These are phyloP conservation scores for Barbarea vulgaris DNA, from an alignment of 345 rosid genomes.

Conservation along the genomic window DNA sequence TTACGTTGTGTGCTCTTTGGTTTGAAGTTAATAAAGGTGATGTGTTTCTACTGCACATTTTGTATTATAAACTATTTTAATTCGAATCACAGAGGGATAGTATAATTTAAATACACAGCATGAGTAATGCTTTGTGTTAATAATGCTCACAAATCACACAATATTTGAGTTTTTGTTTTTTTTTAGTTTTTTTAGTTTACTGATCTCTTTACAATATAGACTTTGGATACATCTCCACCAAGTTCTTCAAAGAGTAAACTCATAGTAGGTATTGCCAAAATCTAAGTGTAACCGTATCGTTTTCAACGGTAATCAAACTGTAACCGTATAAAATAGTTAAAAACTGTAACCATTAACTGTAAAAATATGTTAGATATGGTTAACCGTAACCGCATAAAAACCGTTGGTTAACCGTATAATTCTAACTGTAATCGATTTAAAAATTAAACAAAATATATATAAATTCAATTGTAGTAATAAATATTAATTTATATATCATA, in stretches of 20 bases:
- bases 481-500: no score
- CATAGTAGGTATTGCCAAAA: no score
- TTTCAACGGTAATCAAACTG: no score
- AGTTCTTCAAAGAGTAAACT: constrained; percentile 94
- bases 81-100: constrained; percentile 7
- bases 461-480: no score
- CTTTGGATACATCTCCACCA: constrained; percentile 78
- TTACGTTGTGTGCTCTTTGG: not conserved
- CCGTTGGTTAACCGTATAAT: no score
- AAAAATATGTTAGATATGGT: no score
- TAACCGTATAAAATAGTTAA: no score
- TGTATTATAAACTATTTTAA: constrained; percentile 5
- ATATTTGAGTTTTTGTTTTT: not conserved
- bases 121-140: constrained; percentile 33
- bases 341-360: no score
- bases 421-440: no score
- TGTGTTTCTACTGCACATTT: not conserved
- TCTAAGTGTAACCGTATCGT: no score
- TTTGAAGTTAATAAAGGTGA: constrained; percentile 13
- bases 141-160: not conserved
- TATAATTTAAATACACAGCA: constrained; percentile 30
- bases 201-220: constrained; percentile 66
- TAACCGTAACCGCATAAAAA: no score
- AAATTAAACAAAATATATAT: no score
- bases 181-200: constrained; percentile 29